Evolutionary conservation across 495 filamentous ascomycete genomes (phyloP).

Genomic region (Aspergillus conjunctus): DNA sequence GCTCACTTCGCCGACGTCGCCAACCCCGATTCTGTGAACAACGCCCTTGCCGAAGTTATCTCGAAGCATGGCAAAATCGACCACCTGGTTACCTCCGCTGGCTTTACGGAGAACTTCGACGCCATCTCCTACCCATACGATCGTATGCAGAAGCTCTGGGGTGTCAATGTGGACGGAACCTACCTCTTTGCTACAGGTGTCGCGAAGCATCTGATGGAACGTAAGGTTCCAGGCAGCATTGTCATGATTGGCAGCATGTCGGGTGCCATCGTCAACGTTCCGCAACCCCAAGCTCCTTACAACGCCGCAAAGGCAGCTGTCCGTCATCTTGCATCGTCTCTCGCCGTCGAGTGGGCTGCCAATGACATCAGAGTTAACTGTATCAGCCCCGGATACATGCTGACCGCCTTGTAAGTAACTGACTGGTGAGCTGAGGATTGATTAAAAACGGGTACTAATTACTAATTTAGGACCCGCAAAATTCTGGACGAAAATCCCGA

Average conservation of each 20-base stretch:
- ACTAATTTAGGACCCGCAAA: conserved; percentile 72
- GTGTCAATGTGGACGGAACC: conserved; percentile 92
- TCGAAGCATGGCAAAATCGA: conserved; percentile 78
- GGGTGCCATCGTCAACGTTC: conserved; percentile 87
- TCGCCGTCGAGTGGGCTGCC: conserved; percentile 89
- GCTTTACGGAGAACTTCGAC: conserved; percentile 94
- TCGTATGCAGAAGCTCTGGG: conserved; percentile 87
- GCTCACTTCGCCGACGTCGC: conserved; percentile 90
- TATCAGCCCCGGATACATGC: conserved; percentile 91
- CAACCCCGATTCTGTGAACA: conserved; percentile 71
- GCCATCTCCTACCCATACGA: conserved; percentile 87
- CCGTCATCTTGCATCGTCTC: conserved; percentile 73
- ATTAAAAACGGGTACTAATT: conserved; percentile 21
- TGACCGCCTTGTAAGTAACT: conserved; percentile 72
- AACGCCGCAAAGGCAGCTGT: conserved; percentile 90
- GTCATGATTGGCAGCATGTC: conserved; percentile 97
- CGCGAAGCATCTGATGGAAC: conserved; percentile 85
- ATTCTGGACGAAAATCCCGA: conserved; percentile 93
- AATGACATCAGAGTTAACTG: conserved; percentile 86
- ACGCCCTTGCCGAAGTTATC: conserved; percentile 68
- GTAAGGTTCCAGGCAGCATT: conserved; percentile 77
- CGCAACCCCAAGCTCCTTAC: conserved; percentile 91
- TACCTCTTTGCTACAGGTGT: conserved; percentile 85
- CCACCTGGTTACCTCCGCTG: conserved; percentile 90
- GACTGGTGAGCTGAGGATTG: conserved; percentile 1